Percentiles rank a stretch among this genome's conserved stretches.
phyloP scores from a whole-genome alignment of 1,284 basidiomycete species.

The Cutaneotrichosporon sp. region DNA sequence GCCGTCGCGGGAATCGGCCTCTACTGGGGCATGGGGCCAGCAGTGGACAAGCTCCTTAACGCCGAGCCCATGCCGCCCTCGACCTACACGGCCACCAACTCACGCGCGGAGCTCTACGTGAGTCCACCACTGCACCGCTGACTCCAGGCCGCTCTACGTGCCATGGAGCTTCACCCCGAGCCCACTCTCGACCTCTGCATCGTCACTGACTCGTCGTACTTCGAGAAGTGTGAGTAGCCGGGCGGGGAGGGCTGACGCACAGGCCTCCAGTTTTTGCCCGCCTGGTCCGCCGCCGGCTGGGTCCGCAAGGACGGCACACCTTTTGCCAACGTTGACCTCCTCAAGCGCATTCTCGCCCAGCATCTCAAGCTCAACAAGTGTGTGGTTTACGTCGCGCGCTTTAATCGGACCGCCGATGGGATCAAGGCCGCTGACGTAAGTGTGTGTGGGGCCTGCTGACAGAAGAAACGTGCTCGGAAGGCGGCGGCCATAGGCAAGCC shows the following conservation, averaged over 20 bases:
- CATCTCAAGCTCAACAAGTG: no score
- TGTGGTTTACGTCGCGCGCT: neutral
- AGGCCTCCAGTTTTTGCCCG: neutral
- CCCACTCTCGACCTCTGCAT: neutral
- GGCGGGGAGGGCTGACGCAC: neutral
- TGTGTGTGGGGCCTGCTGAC: no score
- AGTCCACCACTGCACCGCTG: neutral
- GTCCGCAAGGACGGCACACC: neutral
- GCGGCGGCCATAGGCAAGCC: no score
- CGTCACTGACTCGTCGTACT: neutral
- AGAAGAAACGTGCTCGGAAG: no score
- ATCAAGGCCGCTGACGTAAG: no score
- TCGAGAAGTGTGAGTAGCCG: neutral
- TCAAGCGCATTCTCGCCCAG: neutral
- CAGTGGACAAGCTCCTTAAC: neutral
- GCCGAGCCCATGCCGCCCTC: neutral
- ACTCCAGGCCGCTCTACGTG: neutral
- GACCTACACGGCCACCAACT: neutral
- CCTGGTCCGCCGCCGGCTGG: neutral
- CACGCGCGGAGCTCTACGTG: neutral
- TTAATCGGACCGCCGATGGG: no score
- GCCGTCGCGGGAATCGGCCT: neutral
- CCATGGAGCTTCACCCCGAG: neutral
- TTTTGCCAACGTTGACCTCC: neutral
- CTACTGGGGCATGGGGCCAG: neutral